phyloP scores from a whole-genome alignment of 345 rosid species.

The Rhodomyrtus tomentosa region DNA sequence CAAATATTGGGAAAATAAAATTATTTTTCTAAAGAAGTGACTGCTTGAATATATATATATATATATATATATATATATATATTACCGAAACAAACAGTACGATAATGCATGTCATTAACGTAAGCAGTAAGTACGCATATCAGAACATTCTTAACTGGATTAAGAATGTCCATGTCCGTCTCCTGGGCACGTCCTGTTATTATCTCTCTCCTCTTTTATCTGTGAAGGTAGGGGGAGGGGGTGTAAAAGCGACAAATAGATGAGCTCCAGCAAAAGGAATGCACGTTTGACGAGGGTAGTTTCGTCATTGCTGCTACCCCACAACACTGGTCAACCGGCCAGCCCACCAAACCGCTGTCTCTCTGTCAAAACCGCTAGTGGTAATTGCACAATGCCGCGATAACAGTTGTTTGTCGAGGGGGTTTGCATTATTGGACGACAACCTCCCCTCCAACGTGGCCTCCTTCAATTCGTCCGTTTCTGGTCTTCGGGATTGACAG shows the following conservation, averaged over 20 bases:
- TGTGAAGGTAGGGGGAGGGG: not conserved
- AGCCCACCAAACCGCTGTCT: not conserved
- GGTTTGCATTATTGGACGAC: not conserved
- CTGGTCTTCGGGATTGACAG: constrained; percentile 37
- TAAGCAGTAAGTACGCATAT: too few species aligned
- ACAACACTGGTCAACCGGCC: not conserved
- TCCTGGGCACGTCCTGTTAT: not conserved
- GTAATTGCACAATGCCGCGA: not conserved
- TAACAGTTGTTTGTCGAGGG: not conserved
- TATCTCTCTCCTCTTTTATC: not conserved
- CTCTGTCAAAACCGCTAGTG: not conserved
- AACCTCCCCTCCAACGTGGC: constrained; percentile 31
- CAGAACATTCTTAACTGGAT: not conserved
- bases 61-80: too few species aligned
- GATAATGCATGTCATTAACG: not conserved
- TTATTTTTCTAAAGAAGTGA: not conserved
- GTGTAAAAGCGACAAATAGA: not conserved
- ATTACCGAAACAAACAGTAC: not conserved
- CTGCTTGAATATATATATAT: too few species aligned
- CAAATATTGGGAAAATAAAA: not conserved
- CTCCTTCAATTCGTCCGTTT: constrained; percentile 4
- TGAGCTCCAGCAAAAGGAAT: not conserved
- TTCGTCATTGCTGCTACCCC: not conserved
- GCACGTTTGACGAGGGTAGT: not conserved
- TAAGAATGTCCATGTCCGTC: not conserved